Percentiles rank a stretch among this genome's conserved stretches.
These are phyloP conservation scores for Botrytis squamosa DNA, from an alignment of 2,329 filamentous ascomycete genomes.

Conservation along the genomic window DNA sequence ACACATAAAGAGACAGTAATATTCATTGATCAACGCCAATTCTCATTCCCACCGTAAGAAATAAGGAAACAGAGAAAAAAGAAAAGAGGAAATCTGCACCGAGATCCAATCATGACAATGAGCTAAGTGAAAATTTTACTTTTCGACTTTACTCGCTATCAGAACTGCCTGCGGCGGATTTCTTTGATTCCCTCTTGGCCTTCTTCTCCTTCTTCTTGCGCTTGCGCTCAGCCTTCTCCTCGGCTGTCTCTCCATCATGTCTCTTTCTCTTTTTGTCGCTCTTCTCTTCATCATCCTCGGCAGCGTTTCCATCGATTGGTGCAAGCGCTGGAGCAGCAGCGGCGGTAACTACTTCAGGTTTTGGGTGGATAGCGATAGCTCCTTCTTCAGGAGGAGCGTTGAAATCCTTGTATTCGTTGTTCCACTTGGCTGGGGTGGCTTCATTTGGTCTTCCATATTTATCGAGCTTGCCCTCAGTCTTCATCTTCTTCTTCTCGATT, in stretches of 20 bases:
- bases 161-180: constrained; percentile 42
- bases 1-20: constrained; percentile 7
- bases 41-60: constrained; percentile 12
- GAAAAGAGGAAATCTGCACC: neutral
- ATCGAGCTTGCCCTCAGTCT: constrained; percentile 95
- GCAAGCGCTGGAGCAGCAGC: constrained; percentile 43
- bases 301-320: constrained; percentile 43
- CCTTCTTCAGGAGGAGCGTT: constrained; percentile 50
- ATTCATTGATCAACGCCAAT: constrained; percentile 17
- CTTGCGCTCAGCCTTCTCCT: constrained; percentile 57
- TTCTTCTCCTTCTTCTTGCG: constrained; percentile 54
- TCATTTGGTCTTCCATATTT: constrained; percentile 95
- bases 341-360: constrained; percentile 43
- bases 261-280: constrained; percentile 76
- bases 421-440: constrained; percentile 91
- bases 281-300: constrained; percentile 55
- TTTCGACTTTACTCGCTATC: constrained; percentile 48
- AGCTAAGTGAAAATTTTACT: neutral
- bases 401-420: constrained; percentile 88
- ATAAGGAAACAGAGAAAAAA: constrained; percentile 6
- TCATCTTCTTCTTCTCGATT: constrained; percentile 99
- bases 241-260: constrained; percentile 72
- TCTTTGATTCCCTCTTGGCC: constrained; percentile 50
- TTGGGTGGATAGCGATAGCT: constrained; percentile 41
- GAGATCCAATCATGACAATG: neutral